Base-by-base conservation (phyloP, 2,329 filamentous ascomycete species). In the Alternaria atra region DNA sequence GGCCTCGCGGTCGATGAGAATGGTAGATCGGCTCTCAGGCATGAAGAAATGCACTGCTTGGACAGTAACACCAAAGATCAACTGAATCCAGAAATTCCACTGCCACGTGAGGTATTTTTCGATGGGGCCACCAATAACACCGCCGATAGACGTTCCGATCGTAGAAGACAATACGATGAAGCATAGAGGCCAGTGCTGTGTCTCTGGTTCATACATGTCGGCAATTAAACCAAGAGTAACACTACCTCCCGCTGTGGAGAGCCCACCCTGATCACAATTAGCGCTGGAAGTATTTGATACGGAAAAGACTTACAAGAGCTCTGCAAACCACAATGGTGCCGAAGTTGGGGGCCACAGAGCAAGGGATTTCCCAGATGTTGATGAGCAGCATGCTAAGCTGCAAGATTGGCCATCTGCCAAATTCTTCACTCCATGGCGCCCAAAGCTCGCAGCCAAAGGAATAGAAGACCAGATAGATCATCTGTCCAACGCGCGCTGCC, bases 401-500 rank as follows among this genome's bases (percentile, higher is more conserved):
- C 83, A 86, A 4, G 81, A 85, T 52, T 82, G n/a, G 84, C 82
- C 71, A 73, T 32, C 71, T 51, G 91, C 77, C 92, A 61, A 94
- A 83, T 70, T 95, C 92, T 74, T 95, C 92, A 43, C 87, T 90
- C 90, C 91, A 85, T 67, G 23, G 92, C 0, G 92, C 92, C 92
- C 92, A 95, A 0, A 94, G 84, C 77, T 95, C 92, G 75, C 92
- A 95, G 30, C 92, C 92, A 73, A 95, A 93, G 42, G 91, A 91
- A 75, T 95, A 95, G 5, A 89, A 77, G 48, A 95, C 84, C 35
- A 95, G 80, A 80, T 94, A 95, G 65, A 69, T 69, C 67, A 71
- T 71, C 50, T 69, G 67, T 8, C 70, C 69, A 2, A 71, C 55
- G 42, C 69, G 61, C 15, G 68, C 70, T 46, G 66, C 64, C 52